A percentile compares a stretch with the other conserved stretches of the same genome.
Evolutionary conservation across 1,284 basidiomycete genomes (phyloP).

Genomic region (Trichosporon faecale): DNA sequence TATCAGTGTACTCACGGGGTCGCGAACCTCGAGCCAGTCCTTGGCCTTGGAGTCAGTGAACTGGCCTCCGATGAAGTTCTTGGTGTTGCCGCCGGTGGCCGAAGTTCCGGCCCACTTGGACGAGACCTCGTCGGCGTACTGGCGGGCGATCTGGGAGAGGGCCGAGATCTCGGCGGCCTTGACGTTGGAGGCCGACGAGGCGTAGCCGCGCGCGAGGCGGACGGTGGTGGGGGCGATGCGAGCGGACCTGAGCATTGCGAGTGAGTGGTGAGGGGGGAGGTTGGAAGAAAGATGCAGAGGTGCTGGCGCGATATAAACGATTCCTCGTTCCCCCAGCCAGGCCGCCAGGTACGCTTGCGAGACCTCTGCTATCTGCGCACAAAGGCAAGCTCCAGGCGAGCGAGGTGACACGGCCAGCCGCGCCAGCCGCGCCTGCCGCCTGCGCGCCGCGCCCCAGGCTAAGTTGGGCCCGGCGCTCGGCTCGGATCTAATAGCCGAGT

Average conservation of each 20-base stretch:
- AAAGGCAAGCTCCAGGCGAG: background rate
- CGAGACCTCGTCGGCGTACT: slow-evolving; percentile 43
- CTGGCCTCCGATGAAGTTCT: slow-evolving; percentile 84
- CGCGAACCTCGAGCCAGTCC: slow-evolving; percentile 78
- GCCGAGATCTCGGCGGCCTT: slow-evolving; percentile 16
- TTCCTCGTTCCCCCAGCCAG: background rate
- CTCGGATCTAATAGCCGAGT: slow-evolving; percentile 13
- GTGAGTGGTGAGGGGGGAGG: slow-evolving; percentile 11
- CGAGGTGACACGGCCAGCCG: background rate
- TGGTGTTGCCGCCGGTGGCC: slow-evolving; percentile 74
- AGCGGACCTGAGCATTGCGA: slow-evolving; percentile 24
- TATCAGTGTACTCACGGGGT: slow-evolving; percentile 63
- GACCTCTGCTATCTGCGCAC: background rate
- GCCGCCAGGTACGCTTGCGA: background rate
- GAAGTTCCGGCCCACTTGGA: slow-evolving; percentile 75
- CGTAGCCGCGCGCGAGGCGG: slow-evolving; percentile 30
- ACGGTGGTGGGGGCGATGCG: slow-evolving; percentile 15
- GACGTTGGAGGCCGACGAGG: slow-evolving; percentile 29
- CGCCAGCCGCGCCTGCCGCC: background rate
- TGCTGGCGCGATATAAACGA: background rate
- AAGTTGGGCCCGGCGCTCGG: slow-evolving; percentile 6
- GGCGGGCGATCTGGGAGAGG: slow-evolving; percentile 35
- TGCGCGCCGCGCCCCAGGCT: background rate
- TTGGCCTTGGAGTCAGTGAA: slow-evolving; percentile 71
- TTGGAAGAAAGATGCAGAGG: background rate